Evolutionary conservation across 2,329 filamentous ascomycete genomes (phyloP).

Genomic region (Colletotrichum sidae): DNA sequence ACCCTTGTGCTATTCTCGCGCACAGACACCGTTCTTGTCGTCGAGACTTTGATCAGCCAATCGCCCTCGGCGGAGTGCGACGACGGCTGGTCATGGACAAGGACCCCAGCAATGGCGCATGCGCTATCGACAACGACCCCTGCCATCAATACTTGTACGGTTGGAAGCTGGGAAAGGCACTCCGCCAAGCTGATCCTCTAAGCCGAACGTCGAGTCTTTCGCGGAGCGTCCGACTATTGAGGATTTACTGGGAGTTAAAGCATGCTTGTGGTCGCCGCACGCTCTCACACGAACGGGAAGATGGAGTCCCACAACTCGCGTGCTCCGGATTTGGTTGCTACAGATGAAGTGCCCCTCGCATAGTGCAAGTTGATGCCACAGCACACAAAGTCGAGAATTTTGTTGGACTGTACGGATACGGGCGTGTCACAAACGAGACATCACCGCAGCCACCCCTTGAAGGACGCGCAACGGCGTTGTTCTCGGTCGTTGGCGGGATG

Average conservation of each 20-base stretch:
- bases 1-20: conserved; percentile 3
- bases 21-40: conserved; percentile 37
- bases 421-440: too few relatives aligned
- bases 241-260: background rate
- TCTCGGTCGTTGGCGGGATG: too few relatives aligned
- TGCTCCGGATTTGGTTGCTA: conserved; percentile 12
- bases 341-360: conserved; percentile 2
- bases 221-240: conserved; percentile 21
- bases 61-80: conserved; percentile 19
- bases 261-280: conserved; percentile 18
- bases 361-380: background rate
- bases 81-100: conserved; percentile 20
- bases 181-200: conserved; percentile 21
- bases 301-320: conserved; percentile 21
- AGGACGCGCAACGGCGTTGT: too few relatives aligned
- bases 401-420: too few relatives aligned
- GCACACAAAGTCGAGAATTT: too few relatives aligned
- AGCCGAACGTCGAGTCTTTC: conserved; percentile 27
- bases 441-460: too few relatives aligned
- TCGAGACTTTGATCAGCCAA: conserved; percentile 28
- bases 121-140: conserved; percentile 32
- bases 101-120: conserved; percentile 24
- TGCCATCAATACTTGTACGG: conserved; percentile 18
- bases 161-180: conserved; percentile 27
- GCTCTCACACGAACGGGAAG: conserved; percentile 14